Evolutionary conservation across 345 rosid species (phyloP).

Genomic region (Psidium guajava): DNA sequence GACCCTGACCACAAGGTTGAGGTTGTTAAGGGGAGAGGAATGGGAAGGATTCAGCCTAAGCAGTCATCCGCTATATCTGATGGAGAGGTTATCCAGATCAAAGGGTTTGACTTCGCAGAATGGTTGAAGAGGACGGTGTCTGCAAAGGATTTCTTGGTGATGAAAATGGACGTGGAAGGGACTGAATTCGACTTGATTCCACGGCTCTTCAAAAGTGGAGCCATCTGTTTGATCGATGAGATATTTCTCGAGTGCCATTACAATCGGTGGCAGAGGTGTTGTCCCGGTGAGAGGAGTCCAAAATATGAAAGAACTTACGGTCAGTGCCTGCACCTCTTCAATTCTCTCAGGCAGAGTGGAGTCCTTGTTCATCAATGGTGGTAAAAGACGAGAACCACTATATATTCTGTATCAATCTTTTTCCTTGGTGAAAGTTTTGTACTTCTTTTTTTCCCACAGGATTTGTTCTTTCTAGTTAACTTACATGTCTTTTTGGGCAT

Average conservation of each 20-base stretch:
- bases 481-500: not conserved
- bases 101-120: slow-evolving; percentile 86
- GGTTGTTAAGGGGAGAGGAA: slow-evolving; percentile 67
- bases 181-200: slow-evolving; percentile 93
- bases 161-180: slow-evolving; percentile 99
- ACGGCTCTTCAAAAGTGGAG: slow-evolving; percentile 72
- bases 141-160: slow-evolving; percentile 80
- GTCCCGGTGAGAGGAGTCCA: slow-evolving; percentile 84
- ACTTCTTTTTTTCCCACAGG: not conserved
- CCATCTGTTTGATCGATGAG: slow-evolving; percentile 88
- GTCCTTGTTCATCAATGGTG: slow-evolving; percentile 99
- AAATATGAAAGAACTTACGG: slow-evolving; percentile 75
- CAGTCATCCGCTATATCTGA: slow-evolving; percentile 13
- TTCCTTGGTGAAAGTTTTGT: not conserved
- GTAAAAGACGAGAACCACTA: slow-evolving; percentile 21
- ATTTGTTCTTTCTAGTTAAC: not conserved
- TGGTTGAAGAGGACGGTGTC: slow-evolving; percentile 86
- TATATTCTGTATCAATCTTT: not conserved
- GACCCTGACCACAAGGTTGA: slow-evolving; percentile 59
- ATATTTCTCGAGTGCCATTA: slow-evolving; percentile 95
- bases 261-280: slow-evolving; percentile 96
- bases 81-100: slow-evolving; percentile 62
- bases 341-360: slow-evolving; percentile 74
- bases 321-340: slow-evolving; percentile 75
- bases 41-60: slow-evolving; percentile 93